Base-by-base conservation (phyloP, 2,329 filamentous ascomycete genomes). In the Basipetospora chlamydospora region DNA sequence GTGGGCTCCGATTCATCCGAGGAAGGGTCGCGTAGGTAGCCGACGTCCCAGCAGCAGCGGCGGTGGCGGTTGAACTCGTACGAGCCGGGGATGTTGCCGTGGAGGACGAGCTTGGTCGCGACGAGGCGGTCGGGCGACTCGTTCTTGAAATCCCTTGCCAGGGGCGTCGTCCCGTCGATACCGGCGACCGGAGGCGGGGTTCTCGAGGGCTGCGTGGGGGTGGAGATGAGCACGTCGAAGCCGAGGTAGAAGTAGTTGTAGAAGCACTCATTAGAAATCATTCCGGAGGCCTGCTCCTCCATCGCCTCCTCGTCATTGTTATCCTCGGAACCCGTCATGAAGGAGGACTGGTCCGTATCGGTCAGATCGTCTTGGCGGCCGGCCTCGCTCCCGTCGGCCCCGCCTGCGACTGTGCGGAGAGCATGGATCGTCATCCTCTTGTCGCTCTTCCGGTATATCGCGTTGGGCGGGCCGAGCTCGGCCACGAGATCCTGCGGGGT, bases 231-330 rank as follows among this genome's bases (percentile, higher is more conserved):
- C 8, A 95, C 72, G 55, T 98, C 90, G 50, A 98, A 92, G 2
- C 90, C 90, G 43, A 94, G 78, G 45, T 88, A 80, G 52, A 95
- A 98, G 55, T 98, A 98, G 54, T 96, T 96, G 59, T 90, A 95
- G 54, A 96, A 98, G 44, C 79, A 86, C 52, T 92, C 84, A 4
- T 75, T 70, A 2, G 76, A 72, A 3, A 76, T 46, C 53, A 66
- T 61, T 44, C 64, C 61, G 1, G 62, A 60, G 3, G 61, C 52
- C 21, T 72, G 69, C 21, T 76, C 75, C 29, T 73, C 69, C 12
- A 73, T 53, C 3, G 61, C 68, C 40, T 70, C 70, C 35, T 72
- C 72, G 16, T 70, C 64, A 23, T 66, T 69, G 16, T 67, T 68
- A 8, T 82, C 80, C 49, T 85, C 80, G 1, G 77, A 80, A 20